Percentiles rank a stretch among this genome's conserved stretches.
Evolutionary conservation across 495 filamentous ascomycete genomes (phyloP).

Genomic region (Aspergillus campestris): DNA sequence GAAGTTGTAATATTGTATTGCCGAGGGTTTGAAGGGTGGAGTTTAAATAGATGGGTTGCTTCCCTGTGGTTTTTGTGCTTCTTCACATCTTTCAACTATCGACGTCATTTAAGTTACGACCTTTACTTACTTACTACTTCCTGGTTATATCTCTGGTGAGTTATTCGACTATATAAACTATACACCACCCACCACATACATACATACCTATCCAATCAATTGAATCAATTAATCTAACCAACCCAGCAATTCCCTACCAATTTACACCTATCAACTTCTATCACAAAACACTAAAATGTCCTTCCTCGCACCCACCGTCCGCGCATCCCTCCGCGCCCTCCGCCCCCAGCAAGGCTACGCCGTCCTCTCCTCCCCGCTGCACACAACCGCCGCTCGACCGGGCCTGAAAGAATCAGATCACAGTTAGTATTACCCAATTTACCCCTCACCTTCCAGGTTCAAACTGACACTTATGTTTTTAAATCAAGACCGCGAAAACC

Average conservation of each 20-base stretch:
- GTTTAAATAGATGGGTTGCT: no score
- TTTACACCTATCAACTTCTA: background rate
- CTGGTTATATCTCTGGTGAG: no score
- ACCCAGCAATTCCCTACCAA: background rate
- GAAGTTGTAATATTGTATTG: no score
- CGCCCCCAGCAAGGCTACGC: slow-evolving; percentile 12
- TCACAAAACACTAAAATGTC: slow-evolving; percentile 15
- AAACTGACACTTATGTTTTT: no score
- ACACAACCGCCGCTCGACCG: slow-evolving; percentile 18
- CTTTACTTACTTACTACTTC: no score
- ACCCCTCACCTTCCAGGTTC: background rate
- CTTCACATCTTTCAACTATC: no score
- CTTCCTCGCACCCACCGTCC: slow-evolving; percentile 21
- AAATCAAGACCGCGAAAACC: slow-evolving; percentile 34
- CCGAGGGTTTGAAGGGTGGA: no score
- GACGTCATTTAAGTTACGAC: no score
- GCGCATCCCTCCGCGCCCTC: slow-evolving; percentile 13
- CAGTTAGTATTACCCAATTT: slow-evolving; percentile 13
- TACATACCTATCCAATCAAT: no score
- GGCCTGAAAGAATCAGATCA: slow-evolving; percentile 30
- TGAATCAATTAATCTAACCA: background rate
- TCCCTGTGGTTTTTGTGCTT: no score
- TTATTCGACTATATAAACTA: no score
- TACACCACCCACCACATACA: no score
- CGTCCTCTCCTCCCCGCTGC: slow-evolving; percentile 16